Base-by-base conservation (phyloP, 2,329 filamentous ascomycete species). In the Aspergillus japonicus region DNA sequence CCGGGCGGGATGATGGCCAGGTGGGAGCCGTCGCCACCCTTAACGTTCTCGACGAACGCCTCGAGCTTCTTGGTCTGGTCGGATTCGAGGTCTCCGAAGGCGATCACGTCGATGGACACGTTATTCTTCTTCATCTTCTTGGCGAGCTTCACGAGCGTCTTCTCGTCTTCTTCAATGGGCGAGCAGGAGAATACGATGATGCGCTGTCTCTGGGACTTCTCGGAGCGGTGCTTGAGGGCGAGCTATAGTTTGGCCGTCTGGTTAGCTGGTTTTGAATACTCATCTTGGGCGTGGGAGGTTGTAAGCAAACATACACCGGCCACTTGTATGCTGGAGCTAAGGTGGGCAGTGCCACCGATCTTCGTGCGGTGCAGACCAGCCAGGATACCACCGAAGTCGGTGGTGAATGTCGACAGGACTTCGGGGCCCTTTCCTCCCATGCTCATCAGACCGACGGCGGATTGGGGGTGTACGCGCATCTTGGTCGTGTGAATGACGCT, bases 81-180 rank as follows among this genome's bases (percentile, higher is more conserved):
- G 68, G 93, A 91, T 66, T 95, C 91, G 56, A 96, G 85, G 70
- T 99, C 94, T 67, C 95, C 95, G 71, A 99, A 99, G 50, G 94
- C 87, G 62, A 99, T 86, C 72, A 99, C 94, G 77, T 99, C 95
- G 73, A 99, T 91, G 62, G 89, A 91, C 62, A 96, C 91, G 72
- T 91, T 94, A 77, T 89, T 90, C 85, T 99, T 99, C 87, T 98
- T 98, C 92, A 98, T 96, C 81, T 95, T 96, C 82, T 95, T 96
- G 49, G 95, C 93, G 31, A 99, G 85, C 73, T 91, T 91, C 63
- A 93, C 85, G 54, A 99, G 86, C 56, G 89, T 87, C 80, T 95
- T 95, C 77, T 97, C 90, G 65, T 91, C 89, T 73, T 99, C 95
- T 63, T 88, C 85, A 72, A 98, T 89, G 29, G 93, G 90, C 47